A percentile compares a stretch with the other conserved stretches of the same genome.
phyloP scores from a whole-genome alignment of 768 basidiomycete species.

The Serendipita indica region DNA sequence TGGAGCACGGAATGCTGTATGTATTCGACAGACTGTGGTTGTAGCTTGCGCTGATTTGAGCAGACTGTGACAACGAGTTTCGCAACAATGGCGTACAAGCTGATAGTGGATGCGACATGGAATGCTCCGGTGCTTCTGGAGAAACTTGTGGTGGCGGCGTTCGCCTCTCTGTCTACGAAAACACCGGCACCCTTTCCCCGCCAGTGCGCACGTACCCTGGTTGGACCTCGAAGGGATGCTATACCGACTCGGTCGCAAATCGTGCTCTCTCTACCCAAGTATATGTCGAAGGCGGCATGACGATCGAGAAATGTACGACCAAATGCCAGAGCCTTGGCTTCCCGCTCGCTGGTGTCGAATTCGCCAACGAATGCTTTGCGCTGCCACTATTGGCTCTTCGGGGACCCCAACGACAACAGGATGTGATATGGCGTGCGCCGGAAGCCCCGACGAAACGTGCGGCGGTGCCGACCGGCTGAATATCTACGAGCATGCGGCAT shows the following conservation, averaged over 20 bases:
- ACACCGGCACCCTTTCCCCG: neutral
- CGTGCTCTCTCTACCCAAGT: neutral
- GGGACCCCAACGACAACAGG: conserved; percentile 33
- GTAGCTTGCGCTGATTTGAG: too few species aligned
- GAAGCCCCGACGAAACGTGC: too few species aligned
- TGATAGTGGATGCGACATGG: too few species aligned
- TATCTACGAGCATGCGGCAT: neutral
- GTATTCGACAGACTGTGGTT: too few species aligned
- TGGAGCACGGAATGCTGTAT: too few species aligned
- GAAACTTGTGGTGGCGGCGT: too few species aligned
- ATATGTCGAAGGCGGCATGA: conserved; percentile 30
- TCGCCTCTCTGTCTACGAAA: too few species aligned
- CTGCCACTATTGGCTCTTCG: conserved; percentile 29
- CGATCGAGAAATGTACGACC: conserved; percentile 34
- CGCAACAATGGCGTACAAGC: too few species aligned
- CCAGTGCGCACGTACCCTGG: too few species aligned
- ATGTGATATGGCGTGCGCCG: conserved; percentile 59
- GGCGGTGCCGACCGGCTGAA: neutral
- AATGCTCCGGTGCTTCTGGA: too few species aligned
- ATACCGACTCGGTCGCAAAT: neutral
- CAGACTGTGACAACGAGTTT: too few species aligned
- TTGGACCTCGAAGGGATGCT: neutral
- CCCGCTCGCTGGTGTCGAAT: conserved; percentile 32
- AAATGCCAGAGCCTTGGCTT: conserved; percentile 32
- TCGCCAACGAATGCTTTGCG: conserved; percentile 39